Evolutionary conservation across 768 basidiomycete genomes (phyloP).

Genomic region (Hebeloma cylindrosporum): DNA sequence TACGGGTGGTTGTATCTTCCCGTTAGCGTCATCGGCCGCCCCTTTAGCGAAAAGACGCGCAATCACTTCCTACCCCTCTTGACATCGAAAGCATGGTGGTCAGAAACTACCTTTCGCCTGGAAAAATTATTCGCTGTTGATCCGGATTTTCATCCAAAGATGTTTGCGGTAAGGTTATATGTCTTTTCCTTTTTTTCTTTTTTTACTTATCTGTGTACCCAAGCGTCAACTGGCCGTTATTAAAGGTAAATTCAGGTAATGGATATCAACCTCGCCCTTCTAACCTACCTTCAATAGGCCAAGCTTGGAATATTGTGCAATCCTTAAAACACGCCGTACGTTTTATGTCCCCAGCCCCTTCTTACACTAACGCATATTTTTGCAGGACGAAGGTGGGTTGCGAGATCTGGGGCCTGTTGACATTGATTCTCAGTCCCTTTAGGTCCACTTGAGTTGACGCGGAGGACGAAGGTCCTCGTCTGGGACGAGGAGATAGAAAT

Average conservation of each 20-base stretch:
- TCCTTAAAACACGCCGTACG: constrained; percentile 75
- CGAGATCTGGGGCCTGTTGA: not conserved
- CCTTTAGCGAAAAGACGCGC: constrained; percentile 82
- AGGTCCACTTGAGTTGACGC: constrained; percentile 90
- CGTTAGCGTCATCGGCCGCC: constrained; percentile 79
- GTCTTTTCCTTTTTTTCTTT: constrained; percentile 4
- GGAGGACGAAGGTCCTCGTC: constrained; percentile 77
- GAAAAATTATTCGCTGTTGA: constrained; percentile 78
- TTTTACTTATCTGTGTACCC: constrained; percentile 3
- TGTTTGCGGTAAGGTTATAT: constrained; percentile 68
- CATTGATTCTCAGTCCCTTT: constrained; percentile 10
- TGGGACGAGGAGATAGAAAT: constrained; percentile 87
- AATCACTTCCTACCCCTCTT: constrained; percentile 80
- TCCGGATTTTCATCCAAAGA: constrained; percentile 86
- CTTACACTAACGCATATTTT: no score
- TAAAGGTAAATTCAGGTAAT: constrained; percentile 48
- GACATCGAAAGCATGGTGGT: constrained; percentile 88
- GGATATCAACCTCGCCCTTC: not conserved
- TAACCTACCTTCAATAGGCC: constrained; percentile 39
- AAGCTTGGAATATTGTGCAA: constrained; percentile 89
- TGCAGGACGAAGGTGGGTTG: constrained; percentile 69
- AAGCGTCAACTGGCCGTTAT: constrained; percentile 89
- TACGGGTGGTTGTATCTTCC: constrained; percentile 90
- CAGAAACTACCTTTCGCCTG: constrained; percentile 78
- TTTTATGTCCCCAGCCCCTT: no score